phyloP scores from a whole-genome alignment of 352 stramenopile genomes.

The Phytophthora idaei region DNA sequence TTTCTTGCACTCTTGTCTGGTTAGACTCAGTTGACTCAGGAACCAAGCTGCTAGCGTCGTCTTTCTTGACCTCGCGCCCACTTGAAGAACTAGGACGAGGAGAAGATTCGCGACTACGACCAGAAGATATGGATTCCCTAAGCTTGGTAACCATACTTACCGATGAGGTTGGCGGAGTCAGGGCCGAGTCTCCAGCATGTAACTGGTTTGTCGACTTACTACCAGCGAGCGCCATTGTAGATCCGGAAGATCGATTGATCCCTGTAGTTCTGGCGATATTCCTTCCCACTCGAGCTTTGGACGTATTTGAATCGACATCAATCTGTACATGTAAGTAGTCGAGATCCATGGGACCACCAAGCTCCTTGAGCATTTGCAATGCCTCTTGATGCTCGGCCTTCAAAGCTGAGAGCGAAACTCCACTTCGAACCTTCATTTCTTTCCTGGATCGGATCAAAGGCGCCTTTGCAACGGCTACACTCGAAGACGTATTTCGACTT shows the following conservation, averaged over 20 bases:
- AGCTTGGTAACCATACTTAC: constrained; percentile 61
- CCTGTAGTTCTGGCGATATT: background rate
- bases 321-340: constrained; percentile 37
- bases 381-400: constrained; percentile 79
- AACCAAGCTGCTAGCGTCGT: background rate
- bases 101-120: constrained; percentile 23
- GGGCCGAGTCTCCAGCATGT: background rate
- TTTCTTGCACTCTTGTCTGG: constrained; percentile 3
- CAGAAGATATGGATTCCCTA: constrained; percentile 52
- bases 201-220: constrained; percentile 14
- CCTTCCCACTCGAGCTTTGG: constrained; percentile 8
- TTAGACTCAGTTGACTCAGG: constrained; percentile 5
- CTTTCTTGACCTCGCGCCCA: background rate
- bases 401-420: constrained; percentile 72
- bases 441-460: constrained; percentile 19
- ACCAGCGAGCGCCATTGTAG: background rate
- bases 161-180: constrained; percentile 17
- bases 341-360: constrained; percentile 61
- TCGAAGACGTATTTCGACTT: constrained; percentile 12
- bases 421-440: constrained; percentile 47
- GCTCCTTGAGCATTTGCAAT: constrained; percentile 72
- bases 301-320: constrained; percentile 1
- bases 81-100: constrained; percentile 10
- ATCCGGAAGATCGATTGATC: background rate
- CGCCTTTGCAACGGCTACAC: constrained; percentile 1